Conservation (phyloP, 805 yeast species). For the Candida michaelii region DNA sequence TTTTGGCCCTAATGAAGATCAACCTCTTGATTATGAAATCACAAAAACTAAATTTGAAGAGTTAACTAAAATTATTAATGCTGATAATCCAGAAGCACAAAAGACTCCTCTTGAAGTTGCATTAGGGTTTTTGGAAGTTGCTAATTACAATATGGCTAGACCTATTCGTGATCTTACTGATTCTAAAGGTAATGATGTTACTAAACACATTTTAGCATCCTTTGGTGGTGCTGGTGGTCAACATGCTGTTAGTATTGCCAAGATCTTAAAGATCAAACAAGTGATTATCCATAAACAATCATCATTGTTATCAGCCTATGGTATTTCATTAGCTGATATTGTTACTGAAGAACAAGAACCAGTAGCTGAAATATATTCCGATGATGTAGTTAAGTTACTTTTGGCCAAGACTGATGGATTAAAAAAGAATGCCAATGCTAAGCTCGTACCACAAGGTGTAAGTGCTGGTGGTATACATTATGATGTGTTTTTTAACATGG, state of each 20-base stretch:
- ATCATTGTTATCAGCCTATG: constrained; percentile 82
- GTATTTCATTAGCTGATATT: constrained; percentile 83
- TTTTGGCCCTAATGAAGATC: constrained; percentile 78
- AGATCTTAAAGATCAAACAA: constrained; percentile 62
- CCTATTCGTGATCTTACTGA: constrained; percentile 85
- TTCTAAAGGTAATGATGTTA: constrained; percentile 70
- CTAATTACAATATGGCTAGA: constrained; percentile 85
- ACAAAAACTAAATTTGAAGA: constrained; percentile 51
- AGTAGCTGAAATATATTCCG: constrained; percentile 45
- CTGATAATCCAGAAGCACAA: constrained; percentile 39
- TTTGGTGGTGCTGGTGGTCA: constrained; percentile 97
- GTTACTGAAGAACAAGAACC: constrained; percentile 79
- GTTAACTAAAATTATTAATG: constrained; percentile 58
- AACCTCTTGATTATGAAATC: constrained; percentile 60
- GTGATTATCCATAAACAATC: constrained; percentile 80
- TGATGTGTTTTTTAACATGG: constrained; percentile 18
- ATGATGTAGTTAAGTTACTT: constrained; percentile 14
- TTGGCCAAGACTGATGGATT: constrained; percentile 19
- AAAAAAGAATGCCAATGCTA: constrained; percentile 9
- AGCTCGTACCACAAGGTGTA: constrained; percentile 17
- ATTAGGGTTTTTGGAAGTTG: constrained; percentile 76
- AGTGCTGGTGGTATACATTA: constrained; percentile 12
- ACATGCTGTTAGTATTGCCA: constrained; percentile 78
- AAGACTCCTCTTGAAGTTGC: constrained; percentile 71
- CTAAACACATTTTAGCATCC: constrained; percentile 70